Percentiles rank a stretch among this genome's conserved stretches.
Evolutionary conservation across 2,329 filamentous ascomycete species (phyloP).

Genomic region (Boeremia lycopersici): DNA sequence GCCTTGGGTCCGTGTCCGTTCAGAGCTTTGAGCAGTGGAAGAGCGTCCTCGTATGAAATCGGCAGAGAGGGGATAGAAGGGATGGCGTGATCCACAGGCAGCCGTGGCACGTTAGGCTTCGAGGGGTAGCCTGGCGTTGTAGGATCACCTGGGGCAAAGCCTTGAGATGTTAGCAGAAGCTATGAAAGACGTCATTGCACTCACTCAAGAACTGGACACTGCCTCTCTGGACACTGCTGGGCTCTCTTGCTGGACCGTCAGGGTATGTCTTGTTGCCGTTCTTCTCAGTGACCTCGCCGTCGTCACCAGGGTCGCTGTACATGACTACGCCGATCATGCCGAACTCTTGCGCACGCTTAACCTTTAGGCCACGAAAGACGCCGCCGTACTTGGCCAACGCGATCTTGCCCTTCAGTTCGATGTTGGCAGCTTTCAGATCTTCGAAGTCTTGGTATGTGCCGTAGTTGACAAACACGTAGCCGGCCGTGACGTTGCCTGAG

Average conservation of each 20-base stretch:
- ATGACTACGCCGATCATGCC: conserved; percentile 86
- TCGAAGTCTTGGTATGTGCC: conserved; percentile 86
- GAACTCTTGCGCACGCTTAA: conserved; percentile 88
- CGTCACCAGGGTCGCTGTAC: conserved; percentile 88
- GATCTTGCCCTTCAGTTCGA: conserved; percentile 83
- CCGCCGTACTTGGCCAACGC: conserved; percentile 84
- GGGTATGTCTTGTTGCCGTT: conserved; percentile 83
- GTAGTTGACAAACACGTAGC: conserved; percentile 89
- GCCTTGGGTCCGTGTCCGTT: conserved; percentile 86
- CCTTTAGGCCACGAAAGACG: conserved; percentile 87
- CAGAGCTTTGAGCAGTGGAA: conserved; percentile 86
- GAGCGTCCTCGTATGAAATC: conserved; percentile 83
- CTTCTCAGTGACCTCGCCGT: conserved; percentile 78
- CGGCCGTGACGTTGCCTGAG: conserved; percentile 85
- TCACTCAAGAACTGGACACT: conserved; percentile 69
- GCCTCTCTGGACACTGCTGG: conserved; percentile 87
- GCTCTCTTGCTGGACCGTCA: conserved; percentile 82
- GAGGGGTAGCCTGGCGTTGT: conserved; percentile 95
- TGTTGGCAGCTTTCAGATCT: conserved; percentile 75
- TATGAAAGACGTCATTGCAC: conserved; percentile 6
- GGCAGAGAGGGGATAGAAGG: conserved; percentile 89
- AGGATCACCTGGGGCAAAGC: conserved; percentile 71
- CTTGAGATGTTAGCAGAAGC: conserved; percentile 45
- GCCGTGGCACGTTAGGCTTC: conserved; percentile 82
- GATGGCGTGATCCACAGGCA: conserved; percentile 71